Conservation (phyloP, 1,284 basidiomycete species). For the Xerocomus amazonicus region DNA sequence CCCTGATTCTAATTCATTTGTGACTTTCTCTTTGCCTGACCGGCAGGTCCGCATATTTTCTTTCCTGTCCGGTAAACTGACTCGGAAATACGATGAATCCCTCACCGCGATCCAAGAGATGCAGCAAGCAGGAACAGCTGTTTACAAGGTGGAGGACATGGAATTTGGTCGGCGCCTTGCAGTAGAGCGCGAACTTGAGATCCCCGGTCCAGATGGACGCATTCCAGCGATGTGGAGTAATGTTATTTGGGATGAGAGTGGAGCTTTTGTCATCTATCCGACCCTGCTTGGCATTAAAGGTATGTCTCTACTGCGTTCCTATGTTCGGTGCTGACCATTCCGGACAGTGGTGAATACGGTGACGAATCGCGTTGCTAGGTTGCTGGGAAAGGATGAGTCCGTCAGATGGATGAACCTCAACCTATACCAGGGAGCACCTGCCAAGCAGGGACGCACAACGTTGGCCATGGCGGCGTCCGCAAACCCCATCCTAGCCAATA, state of each 20-base stretch:
- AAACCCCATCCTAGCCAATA: constrained; percentile 89
- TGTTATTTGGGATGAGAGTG: constrained; percentile 95
- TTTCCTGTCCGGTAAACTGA: constrained; percentile 87
- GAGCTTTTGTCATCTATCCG: constrained; percentile 90
- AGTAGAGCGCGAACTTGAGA: constrained; percentile 87
- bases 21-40: constrained; percentile 88
- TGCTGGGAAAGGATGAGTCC: constrained; percentile 94
- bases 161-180: constrained; percentile 97
- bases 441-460: constrained; percentile 82
- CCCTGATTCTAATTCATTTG: constrained; percentile 84
- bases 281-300: constrained; percentile 95
- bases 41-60: constrained; percentile 93
- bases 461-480: constrained; percentile 92
- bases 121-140: constrained; percentile 91
- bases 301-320: constrained; percentile 29
- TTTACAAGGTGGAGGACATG: constrained; percentile 96
- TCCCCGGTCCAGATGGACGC: constrained; percentile 66
- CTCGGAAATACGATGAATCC: constrained; percentile 93
- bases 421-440: constrained; percentile 90
- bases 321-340: neutral
- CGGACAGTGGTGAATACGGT: constrained; percentile 85
- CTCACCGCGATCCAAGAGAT: constrained; percentile 91
- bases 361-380: constrained; percentile 87
- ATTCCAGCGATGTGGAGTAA: constrained; percentile 76
- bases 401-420: constrained; percentile 87